These are phyloP conservation scores for Ascochyta lentis DNA, from an alignment of 2,329 filamentous ascomycete genomes.

Conservation along the genomic window DNA sequence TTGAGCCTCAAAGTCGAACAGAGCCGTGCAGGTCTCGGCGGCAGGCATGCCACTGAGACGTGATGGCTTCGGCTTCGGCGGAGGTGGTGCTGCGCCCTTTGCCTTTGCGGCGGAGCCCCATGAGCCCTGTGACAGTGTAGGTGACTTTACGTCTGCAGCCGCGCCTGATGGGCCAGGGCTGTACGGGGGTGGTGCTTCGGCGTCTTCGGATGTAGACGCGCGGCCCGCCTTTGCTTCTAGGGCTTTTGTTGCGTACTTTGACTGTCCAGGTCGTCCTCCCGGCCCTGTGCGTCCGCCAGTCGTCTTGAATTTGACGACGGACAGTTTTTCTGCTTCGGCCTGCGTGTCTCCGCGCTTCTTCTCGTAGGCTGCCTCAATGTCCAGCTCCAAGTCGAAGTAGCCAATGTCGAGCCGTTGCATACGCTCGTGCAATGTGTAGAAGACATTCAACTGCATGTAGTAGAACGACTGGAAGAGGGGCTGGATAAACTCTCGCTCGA, in stretches of 20 bases:
- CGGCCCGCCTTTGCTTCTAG: conserved; percentile 46
- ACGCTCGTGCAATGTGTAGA: conserved; percentile 96
- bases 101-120: conserved; percentile 56
- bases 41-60: conserved; percentile 69
- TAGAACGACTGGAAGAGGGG: conserved; percentile 99
- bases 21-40: conserved; percentile 81
- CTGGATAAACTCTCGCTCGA: conserved; percentile 94
- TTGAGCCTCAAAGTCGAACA: conserved; percentile 97
- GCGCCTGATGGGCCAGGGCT: conserved; percentile 40
- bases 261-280: conserved; percentile 34
- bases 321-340: conserved; percentile 80
- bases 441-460: conserved; percentile 99
- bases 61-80: conserved; percentile 69
- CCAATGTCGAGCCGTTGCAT: conserved; percentile 98
- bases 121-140: conserved; percentile 42
- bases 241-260: conserved; percentile 50
- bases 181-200: conserved; percentile 50
- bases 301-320: conserved; percentile 90
- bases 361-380: conserved; percentile 90
- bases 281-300: conserved; percentile 66
- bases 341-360: conserved; percentile 88
- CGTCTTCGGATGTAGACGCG: conserved; percentile 39
- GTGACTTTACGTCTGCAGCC: conserved; percentile 15
- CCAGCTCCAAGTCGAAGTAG: conserved; percentile 91
- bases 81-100: conserved; percentile 58